Conservation (phyloP, 1,284 basidiomycete genomes). For the Xerocomus nothofagi region DNA sequence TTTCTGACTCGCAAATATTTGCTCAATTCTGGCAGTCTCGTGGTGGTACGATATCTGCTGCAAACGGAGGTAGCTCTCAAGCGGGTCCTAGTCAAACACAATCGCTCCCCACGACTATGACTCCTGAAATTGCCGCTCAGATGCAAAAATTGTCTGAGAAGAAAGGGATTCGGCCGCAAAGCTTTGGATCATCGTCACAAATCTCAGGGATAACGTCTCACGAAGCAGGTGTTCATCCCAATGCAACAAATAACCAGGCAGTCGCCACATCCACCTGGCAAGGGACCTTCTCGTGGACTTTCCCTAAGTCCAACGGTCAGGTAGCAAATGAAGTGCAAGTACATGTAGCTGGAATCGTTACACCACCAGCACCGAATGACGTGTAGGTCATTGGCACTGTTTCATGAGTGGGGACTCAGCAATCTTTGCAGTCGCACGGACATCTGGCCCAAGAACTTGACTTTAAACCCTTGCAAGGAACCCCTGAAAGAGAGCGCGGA, state of each 20-base stretch:
- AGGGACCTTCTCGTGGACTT: slow-evolving; percentile 51
- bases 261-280: slow-evolving; percentile 41
- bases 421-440: slow-evolving; percentile 43
- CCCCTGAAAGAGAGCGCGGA: slow-evolving; percentile 40
- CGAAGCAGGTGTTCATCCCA: slow-evolving; percentile 8
- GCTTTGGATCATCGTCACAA: slow-evolving; percentile 12
- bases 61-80: neutral
- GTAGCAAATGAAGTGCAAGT: slow-evolving; percentile 44
- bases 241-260: slow-evolving; percentile 6
- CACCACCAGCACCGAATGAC: slow-evolving; percentile 18
- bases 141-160: slow-evolving; percentile 56
- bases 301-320: slow-evolving; percentile 40
- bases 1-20: slow-evolving; percentile 23
- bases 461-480: slow-evolving; percentile 45
- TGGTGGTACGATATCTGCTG: slow-evolving; percentile 13
- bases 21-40: slow-evolving; percentile 33
- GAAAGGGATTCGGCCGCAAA: slow-evolving; percentile 18
- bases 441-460: slow-evolving; percentile 54
- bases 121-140: slow-evolving; percentile 41
- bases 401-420: slow-evolving; percentile 3
- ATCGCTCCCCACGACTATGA: slow-evolving; percentile 1
- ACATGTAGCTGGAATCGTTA: slow-evolving; percentile 39
- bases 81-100: slow-evolving; percentile 15
- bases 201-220: slow-evolving; percentile 10
- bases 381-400: slow-evolving; percentile 31